These are phyloP conservation scores for Diplodia intermedia DNA, from an alignment of 2,329 filamentous ascomycete species.

Conservation along the genomic window DNA sequence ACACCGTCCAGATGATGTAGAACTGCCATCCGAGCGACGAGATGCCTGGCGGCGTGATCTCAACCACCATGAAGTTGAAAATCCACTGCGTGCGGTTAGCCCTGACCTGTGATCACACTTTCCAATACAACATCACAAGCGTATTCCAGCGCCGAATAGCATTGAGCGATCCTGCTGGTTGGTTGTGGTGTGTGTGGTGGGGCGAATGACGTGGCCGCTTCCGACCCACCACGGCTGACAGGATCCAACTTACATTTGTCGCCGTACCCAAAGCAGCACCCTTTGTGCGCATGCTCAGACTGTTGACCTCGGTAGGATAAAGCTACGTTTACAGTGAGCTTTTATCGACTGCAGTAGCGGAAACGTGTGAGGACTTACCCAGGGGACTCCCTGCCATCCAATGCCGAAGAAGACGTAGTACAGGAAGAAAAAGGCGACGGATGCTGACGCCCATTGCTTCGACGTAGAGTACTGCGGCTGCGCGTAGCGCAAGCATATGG, in stretches of 20 bases:
- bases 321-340: constrained; percentile 32
- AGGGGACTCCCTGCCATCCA: constrained; percentile 57
- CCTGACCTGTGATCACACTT: too few species aligned
- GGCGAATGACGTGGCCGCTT: too few species aligned
- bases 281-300: constrained; percentile 57
- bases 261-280: constrained; percentile 58
- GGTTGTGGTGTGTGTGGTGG: too few species aligned
- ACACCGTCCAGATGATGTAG: constrained; percentile 55
- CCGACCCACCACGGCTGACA: background rate
- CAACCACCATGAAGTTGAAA: constrained; percentile 53
- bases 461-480: constrained; percentile 38
- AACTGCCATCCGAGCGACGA: constrained; percentile 51
- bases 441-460: constrained; percentile 48
- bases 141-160: too few species aligned
- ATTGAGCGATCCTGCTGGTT: too few species aligned
- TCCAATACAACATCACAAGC: too few species aligned
- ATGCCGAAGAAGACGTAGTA: constrained; percentile 63
- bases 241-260: constrained; percentile 46
- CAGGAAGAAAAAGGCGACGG: constrained; percentile 60
- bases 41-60: constrained; percentile 56
- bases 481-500: constrained; percentile 56
- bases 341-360: too few species aligned
- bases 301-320: constrained; percentile 60
- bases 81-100: constrained; percentile 48
- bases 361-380: constrained; percentile 36